A percentile compares a stretch with the other conserved stretches of the same genome.
These are phyloP conservation scores for Firmiana major DNA, from an alignment of 345 rosid genomes.

Conservation along the genomic window DNA sequence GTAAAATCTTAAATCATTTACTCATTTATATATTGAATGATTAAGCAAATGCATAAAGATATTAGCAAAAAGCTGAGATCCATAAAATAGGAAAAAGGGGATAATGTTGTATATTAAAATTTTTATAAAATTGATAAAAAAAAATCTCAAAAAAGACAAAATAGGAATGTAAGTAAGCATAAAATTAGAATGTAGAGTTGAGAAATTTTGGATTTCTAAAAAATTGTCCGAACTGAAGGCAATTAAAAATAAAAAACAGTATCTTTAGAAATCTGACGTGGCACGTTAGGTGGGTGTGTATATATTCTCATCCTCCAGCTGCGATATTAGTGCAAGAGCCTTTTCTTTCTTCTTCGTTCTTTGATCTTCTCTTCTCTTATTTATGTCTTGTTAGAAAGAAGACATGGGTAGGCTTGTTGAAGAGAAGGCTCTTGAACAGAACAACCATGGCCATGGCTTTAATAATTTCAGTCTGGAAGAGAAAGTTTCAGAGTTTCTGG, in stretches of 20 bases:
- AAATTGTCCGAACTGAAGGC: neutral
- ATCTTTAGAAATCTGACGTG: neutral
- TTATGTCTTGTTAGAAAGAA: neutral
- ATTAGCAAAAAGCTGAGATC: no score
- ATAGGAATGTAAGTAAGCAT: neutral
- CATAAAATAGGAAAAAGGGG: no score
- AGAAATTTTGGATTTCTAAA: neutral
- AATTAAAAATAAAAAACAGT: neutral
- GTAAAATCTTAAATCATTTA: no score
- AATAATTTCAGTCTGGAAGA: constrained; percentile 31
- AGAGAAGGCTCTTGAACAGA: constrained; percentile 24
- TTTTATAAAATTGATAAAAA: no score
- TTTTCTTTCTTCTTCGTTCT: neutral
- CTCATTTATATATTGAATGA: no score
- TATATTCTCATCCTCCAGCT: neutral
- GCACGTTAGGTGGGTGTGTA: neutral
- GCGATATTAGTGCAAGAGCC: constrained; percentile 9
- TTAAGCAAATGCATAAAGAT: no score
- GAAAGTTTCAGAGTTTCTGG: constrained; percentile 24
- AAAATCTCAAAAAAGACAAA: no score
- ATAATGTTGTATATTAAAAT: no score
- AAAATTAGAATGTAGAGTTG: neutral
- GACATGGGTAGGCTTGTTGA: constrained; percentile 26
- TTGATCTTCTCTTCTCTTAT: no score
- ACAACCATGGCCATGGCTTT: neutral